These are phyloP conservation scores for Senna tora DNA, from an alignment of 306 rosid genomes.

Conservation along the genomic window DNA sequence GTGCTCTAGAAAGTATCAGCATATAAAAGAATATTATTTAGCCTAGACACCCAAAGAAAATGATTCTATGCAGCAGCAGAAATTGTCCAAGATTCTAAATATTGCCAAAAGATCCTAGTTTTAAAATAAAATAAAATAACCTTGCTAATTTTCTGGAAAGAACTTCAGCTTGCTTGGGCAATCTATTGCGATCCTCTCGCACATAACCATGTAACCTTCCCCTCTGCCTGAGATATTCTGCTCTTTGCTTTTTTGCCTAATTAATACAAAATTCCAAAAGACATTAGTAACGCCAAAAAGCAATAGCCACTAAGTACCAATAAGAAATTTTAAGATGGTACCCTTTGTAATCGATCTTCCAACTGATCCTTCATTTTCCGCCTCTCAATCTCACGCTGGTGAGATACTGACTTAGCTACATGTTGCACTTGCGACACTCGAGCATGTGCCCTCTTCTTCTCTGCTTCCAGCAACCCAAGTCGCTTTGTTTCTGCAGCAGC, in stretches of 20 bases:
- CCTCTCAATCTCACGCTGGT: slow-evolving; percentile 91
- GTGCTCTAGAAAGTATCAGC: neutral
- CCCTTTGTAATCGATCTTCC: slow-evolving; percentile 95
- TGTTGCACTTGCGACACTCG: slow-evolving; percentile 73
- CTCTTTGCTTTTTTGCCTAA: slow-evolving; percentile 90
- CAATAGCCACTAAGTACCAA: slow-evolving; percentile 2
- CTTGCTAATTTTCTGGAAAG: slow-evolving; percentile 86
- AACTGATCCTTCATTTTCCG: slow-evolving; percentile 73
- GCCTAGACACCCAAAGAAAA: slow-evolving; percentile 10
- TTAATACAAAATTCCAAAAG: slow-evolving; percentile 24
- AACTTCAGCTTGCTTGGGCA: slow-evolving; percentile 81
- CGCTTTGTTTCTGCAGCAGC: slow-evolving; percentile 90
- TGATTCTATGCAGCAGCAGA: slow-evolving; percentile 14
- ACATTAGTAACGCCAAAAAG: neutral
- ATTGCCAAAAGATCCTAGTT: neutral
- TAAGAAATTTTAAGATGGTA: slow-evolving; percentile 24
- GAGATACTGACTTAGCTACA: slow-evolving; percentile 78
- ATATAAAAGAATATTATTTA: neutral
- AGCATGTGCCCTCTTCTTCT: slow-evolving; percentile 84
- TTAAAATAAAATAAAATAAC: slow-evolving; percentile 41
- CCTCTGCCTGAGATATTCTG: slow-evolving; percentile 86
- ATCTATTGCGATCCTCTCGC: slow-evolving; percentile 49
- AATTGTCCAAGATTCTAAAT: slow-evolving; percentile 15
- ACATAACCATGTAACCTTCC: slow-evolving; percentile 59
- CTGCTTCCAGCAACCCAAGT: slow-evolving; percentile 76